Base-by-base conservation (phyloP, 352 stramenopile species). In the Phytopythium boreale region DNA sequence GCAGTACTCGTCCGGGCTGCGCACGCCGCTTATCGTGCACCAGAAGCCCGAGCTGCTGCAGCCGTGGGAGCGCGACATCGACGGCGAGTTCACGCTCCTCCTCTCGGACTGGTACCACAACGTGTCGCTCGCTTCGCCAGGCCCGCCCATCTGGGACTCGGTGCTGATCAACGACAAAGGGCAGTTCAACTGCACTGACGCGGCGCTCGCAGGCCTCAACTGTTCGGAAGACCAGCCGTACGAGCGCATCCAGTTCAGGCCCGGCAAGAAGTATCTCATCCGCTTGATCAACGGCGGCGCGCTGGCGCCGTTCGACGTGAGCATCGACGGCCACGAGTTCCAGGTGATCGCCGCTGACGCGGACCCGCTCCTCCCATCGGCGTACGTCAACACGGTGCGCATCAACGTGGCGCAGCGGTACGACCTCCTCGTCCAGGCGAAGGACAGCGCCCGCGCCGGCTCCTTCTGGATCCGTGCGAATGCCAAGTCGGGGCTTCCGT, bases 41-140 rank as follows among this genome's bases (percentile, higher is more conserved):
- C 74, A 63, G 27, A 70, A 71, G 1, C 20, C 43, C 6, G n/a
- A 69, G 7, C 62, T 62, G n/a, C 34, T 71, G 56, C 63, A 72
- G 43, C 67, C 53, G 44, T 76, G 72, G 70, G 70, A 80, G 62
- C 70, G 70, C 22, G 65, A 71, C 37, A 61, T 81, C 22, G 70
- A 75, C 52, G 56, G 71, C 46, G 75, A 81, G 65, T 75, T 76
- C 55, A 77, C 69, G 9, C 19, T 84, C 1, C 29, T 75, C 24
- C 51, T 84, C 0, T 50, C 59, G 15, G 72, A 84, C 52, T 84
- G 75, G 75, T 84, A 84, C 52, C 75, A 84, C 41, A 61, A 77
- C n/a, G 36, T 71, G 20, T 66, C 69, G 10, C 63, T 69, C n/a
- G 44, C 44, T 26, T 2, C 8, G 9, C 44, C 44, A 7, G 72